phyloP scores from a whole-genome alignment of 768 basidiomycete species.

The Boletus sp. region DNA sequence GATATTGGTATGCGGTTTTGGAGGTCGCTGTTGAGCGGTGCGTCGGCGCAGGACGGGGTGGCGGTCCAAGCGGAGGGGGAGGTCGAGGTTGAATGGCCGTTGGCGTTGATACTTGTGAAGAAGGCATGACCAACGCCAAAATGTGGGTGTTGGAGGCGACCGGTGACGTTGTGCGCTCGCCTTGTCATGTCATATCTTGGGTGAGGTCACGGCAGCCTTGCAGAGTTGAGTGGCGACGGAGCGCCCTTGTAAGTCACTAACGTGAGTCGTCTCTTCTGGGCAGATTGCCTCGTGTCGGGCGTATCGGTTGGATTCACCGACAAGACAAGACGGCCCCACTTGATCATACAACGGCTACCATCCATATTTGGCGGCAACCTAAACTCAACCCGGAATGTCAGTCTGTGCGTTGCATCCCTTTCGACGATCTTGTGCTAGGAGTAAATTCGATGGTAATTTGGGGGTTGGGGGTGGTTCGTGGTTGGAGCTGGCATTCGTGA shows the following conservation, averaged over 20 bases:
- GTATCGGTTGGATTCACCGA: not conserved
- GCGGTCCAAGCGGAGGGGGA: constrained; percentile 17
- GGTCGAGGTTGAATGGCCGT: constrained; percentile 43
- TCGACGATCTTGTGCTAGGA: too few species aligned
- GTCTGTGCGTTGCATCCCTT: too few species aligned
- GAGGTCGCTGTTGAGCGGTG: constrained; percentile 46
- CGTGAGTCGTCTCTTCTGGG: not conserved
- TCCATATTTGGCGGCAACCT: too few species aligned
- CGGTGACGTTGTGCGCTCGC: not conserved
- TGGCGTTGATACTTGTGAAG: constrained; percentile 31
- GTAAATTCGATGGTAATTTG: too few species aligned
- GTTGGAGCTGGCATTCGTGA: too few species aligned
- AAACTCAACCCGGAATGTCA: too few species aligned
- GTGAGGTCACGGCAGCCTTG: not conserved
- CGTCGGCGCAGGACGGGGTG: constrained; percentile 24
- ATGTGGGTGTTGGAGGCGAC: not conserved
- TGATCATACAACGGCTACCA: too few species aligned
- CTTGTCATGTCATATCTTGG: not conserved
- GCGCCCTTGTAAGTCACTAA: not conserved
- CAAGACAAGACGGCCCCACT: too few species aligned
- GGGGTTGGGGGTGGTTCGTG: too few species aligned
- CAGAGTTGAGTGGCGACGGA: not conserved
- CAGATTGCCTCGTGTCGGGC: not conserved
- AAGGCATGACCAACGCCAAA: not conserved
- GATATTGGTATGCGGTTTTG: constrained; percentile 66